Percentiles rank a stretch among this genome's conserved stretches.
Evolutionary conservation across 768 basidiomycete genomes (phyloP).

Genomic region (Xanthoconium stramineum): DNA sequence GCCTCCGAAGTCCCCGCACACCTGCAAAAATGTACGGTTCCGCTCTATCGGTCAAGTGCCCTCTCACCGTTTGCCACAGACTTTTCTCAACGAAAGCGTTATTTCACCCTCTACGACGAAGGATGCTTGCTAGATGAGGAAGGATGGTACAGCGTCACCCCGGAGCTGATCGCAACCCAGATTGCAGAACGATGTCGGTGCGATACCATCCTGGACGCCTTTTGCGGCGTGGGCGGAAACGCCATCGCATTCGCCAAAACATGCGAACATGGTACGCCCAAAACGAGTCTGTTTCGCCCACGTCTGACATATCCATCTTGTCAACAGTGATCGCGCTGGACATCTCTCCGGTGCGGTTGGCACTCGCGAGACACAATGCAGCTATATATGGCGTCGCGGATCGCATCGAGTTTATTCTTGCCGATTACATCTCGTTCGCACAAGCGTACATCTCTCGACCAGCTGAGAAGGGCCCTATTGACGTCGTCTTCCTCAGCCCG

Average conservation of each 20-base stretch:
- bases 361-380: conserved; percentile 92
- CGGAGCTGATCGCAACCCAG: conserved; percentile 86
- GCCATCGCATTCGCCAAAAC: conserved; percentile 96
- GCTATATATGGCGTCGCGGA: conserved; percentile 91
- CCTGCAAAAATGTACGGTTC: conserved; percentile 70
- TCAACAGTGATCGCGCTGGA: conserved; percentile 88
- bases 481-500: conserved; percentile 90
- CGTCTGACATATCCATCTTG: background rate
- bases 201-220: conserved; percentile 84
- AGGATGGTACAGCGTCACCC: conserved; percentile 98
- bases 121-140: conserved; percentile 91
- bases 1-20: conserved; percentile 69
- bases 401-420: conserved; percentile 90
- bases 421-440: conserved; percentile 83
- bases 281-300: background rate
- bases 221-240: conserved; percentile 98
- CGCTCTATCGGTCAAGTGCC: background rate
- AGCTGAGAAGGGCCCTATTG: conserved; percentile 52
- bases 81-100: conserved; percentile 78
- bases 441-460: conserved; percentile 41
- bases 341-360: conserved; percentile 76
- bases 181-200: conserved; percentile 92
- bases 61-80: conserved; percentile 46
- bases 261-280: conserved; percentile 80
- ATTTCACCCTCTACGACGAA: conserved; percentile 74